Evolutionary conservation across 1,284 basidiomycete genomes (phyloP), one percentile per base, ranked within the genome.

Genomic region (Sphagnurus paluster): DNA sequence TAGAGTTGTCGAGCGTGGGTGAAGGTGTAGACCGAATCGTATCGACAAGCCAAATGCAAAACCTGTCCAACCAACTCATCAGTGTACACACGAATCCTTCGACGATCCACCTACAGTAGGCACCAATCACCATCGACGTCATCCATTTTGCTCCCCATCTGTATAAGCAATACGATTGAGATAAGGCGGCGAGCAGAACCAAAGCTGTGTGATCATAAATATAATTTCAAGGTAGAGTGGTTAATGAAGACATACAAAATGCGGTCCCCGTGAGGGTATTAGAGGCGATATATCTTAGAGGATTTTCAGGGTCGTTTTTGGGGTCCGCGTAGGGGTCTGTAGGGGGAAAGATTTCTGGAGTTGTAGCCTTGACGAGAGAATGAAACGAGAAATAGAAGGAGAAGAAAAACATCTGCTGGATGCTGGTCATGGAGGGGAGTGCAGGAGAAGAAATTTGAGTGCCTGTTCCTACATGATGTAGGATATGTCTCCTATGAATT

Each of bases 61-160:
- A 4, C 69, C 77, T 77, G 48, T 21, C 46, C n/a, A 37, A 17
- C 11, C 24, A 4, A 5, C 7, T 42, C 7, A 17, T 25, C 16
- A 14, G 35, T 21, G 3, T 9, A 2, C n/a, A 19, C 30, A 10
- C 21, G 50, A 19, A 2, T 23, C 25, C 57, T n/a, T 37, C n/a
- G 16, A 13, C n/a, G 32, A 32, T 14, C 9, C 13, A 37, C 76
- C 55, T 51, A 77, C 80, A 76, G 59, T 77, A 84, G 29, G 71
- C 71, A 20, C 84, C 84, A 41, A 87, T 77, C 14, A 79, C 70
- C 72, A 85, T 78, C 13, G 75, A 67, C n/a, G 79, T 57, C 81
- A 87, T 84, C 66, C 75, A 87, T 54, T 70, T 75, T 2, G 77
- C 77, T 4, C 79, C 76, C 56, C 72, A 75, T 55, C 66, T 71